Evolutionary conservation across 176 grass and related monocot genomes (phyloP), one percentile per base, ranked within the genome.

Genomic region (Alopecurus myosuroides): DNA sequence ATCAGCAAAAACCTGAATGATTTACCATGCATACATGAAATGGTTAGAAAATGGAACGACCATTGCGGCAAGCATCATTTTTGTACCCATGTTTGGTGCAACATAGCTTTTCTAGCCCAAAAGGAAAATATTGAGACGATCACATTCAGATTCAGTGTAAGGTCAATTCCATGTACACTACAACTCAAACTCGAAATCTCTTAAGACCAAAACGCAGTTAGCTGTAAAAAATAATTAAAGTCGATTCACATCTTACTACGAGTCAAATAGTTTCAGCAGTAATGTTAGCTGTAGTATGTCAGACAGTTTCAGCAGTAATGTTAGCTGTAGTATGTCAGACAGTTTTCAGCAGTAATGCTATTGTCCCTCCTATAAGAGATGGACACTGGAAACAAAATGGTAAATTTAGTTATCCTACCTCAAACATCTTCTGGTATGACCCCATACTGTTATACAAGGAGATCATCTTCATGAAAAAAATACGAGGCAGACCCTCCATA

Each of bases 391-490:
- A 88, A 82, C 4, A 20, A 83, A 18, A 68, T 77, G 66, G 8
- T 10, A 73, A 6, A 85, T 55, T 25, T n/a, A 20, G 35, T 40
- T 88, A 49, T 85, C n/a, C 37, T 91, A 99, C 97, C 93, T 99
- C 88, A 87, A 99, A 96, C 91, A 99, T 94, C 89, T 99, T 99
- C 29, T 96, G 83, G 14, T 99, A 81, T 22, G 82, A 87, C 42
- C 26, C 91, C 37, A 36, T 68, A 22, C 52, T 88, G 77, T 96
- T 94, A 72, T 94, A 96, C 11, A 96, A 19, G 40, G 83, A 76
- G 33, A 96, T 84, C 58, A 99, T 99, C 89, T 84, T 94, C 79
- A 89, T 99, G 80, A 94, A 99, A 83, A 96, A 99, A 55, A 90
- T 46, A 81, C 88, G 89, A 73, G 97, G 97, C 86, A 99, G 84